Base-by-base conservation (phyloP, 139 green algal genomes). In the Chlamydomonas sp. region DNA sequence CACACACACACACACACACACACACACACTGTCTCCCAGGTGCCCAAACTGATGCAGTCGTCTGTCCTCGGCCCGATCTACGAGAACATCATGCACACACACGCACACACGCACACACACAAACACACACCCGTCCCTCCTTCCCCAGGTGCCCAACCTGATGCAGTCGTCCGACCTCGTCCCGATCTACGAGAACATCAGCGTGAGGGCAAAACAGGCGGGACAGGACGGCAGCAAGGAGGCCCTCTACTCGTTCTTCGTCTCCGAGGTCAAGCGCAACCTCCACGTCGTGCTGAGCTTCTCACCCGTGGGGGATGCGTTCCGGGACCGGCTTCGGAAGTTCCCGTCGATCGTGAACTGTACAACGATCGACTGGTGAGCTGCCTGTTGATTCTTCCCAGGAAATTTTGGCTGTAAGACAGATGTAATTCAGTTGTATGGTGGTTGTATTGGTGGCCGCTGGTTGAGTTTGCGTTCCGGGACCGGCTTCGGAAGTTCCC, bases 91-190 rank as follows among this genome's bases (percentile, higher is more conserved):
- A n/a, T n/a, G n/a, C 68, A n/a, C n/a, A n/a, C n/a, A n/a, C n/a
- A n/a, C n/a, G n/a, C n/a, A n/a, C n/a, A n/a, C n/a, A n/a, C n/a
- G n/a, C n/a, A n/a, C n/a, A n/a, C n/a, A n/a, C n/a, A n/a, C n/a
- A n/a, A n/a, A n/a, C n/a, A n/a, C n/a, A n/a, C n/a, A n/a, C n/a
- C n/a, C n/a, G n/a, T n/a, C n/a, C n/a, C n/a, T n/a, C n/a, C n/a
- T n/a, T n/a, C n/a, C n/a, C n/a, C n/a, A n/a, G n/a, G 87, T 92
- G 33, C 87, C 87, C 48, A 92, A 92, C 85, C 81, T 92, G 66
- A 78, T 90, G 54, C 71, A 79, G 57, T 72, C 76, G 26, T 60
- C 48, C 28, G 82, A 88, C 67, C 73, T 85, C 64, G 81, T 76
- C 3, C 39, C 70, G 20, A 85, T 89, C 47, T 84, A 76, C 64